A percentile compares a stretch with the other conserved stretches of the same genome.
These are phyloP conservation scores for Trichoderma pleuroti DNA, from an alignment of 2,329 filamentous ascomycete genomes.

Conservation along the genomic window DNA sequence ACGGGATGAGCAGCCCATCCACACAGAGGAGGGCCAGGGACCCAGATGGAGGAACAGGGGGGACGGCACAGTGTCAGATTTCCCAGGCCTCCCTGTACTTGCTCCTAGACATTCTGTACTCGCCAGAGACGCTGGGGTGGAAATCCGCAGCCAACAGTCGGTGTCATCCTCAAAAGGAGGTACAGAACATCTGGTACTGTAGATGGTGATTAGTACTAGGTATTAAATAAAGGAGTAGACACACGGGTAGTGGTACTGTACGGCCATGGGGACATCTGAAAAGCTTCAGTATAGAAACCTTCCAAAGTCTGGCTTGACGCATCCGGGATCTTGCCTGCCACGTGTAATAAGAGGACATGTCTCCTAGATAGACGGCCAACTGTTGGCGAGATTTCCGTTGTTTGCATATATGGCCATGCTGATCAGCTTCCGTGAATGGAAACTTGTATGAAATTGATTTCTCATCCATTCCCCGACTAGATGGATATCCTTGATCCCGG, in stretches of 20 bases:
- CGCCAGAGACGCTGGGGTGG: background rate
- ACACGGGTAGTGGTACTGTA: background rate
- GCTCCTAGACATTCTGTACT: background rate
- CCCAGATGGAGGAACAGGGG: constrained; percentile 5
- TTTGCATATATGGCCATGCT: background rate
- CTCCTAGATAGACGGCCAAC: background rate
- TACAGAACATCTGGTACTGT: background rate
- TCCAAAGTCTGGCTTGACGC: background rate
- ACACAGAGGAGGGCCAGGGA: constrained; percentile 7
- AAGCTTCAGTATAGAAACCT: background rate
- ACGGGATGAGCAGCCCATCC: constrained; percentile 16
- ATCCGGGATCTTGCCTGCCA: background rate
- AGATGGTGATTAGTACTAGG: background rate
- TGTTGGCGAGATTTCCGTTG: background rate
- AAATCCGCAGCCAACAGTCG: background rate
- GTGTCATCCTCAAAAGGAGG: background rate
- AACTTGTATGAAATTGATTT: background rate
- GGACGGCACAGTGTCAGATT: constrained; percentile 16
- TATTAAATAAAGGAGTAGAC: background rate
- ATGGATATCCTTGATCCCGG: background rate
- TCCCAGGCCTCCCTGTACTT: background rate
- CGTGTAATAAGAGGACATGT: background rate
- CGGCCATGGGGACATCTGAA: background rate
- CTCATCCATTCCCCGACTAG: background rate
- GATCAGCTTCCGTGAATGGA: background rate